Base-by-base conservation (phyloP, 1,284 basidiomycete species). In the Trichosporon sp. region DNA sequence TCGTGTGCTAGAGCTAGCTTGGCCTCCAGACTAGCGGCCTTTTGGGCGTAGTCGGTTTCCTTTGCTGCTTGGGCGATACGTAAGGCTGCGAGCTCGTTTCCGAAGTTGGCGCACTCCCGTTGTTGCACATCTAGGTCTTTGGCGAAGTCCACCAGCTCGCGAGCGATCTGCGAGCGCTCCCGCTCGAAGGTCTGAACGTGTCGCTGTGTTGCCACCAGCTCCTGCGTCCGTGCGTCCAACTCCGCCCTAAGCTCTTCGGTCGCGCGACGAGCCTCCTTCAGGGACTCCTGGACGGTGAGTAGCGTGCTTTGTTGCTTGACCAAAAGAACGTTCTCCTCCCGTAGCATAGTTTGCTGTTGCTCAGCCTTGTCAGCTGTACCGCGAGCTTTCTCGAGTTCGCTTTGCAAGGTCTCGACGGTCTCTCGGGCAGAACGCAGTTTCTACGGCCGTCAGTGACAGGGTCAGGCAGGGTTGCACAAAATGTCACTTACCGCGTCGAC, bases 21-120 rank as follows among this genome's bases (percentile, higher is more conserved):
- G 3, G 57, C 60, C 3, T 59, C 54, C 7, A 64, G 29, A 6
- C 31, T 13, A 0, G 49, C 37, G 1, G 60, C 27, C 21, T 64
- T 14, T 19, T 54, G 23, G 5, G 27, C 40, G 6, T 59, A 59
- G 2, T 33, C 13, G 2, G 37, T 21, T 7, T 37, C 46, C 5
- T 19, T 27, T 16, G 34, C 8, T 5, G 44, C 46, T 37, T 72
- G 70, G 16, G 71, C 70, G 13, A 37, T 67, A 70, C 85, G 88
- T 67, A 93, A 72, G 4, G 79, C 79, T 3, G 83, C 81, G 33
- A 92, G 83, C 66, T 88, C 87, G n/a, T 81, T n/a, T 1, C 73
- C 74, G 44, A 81, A 79, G 6, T 65, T 62, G 37, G 65, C 81
- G 9, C 84, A 85, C 64, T 88, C 87, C 34, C 83, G 80, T 13